Conservation (phyloP, 1,284 basidiomycete genomes). For the Ustilago shanxiensis region DNA sequence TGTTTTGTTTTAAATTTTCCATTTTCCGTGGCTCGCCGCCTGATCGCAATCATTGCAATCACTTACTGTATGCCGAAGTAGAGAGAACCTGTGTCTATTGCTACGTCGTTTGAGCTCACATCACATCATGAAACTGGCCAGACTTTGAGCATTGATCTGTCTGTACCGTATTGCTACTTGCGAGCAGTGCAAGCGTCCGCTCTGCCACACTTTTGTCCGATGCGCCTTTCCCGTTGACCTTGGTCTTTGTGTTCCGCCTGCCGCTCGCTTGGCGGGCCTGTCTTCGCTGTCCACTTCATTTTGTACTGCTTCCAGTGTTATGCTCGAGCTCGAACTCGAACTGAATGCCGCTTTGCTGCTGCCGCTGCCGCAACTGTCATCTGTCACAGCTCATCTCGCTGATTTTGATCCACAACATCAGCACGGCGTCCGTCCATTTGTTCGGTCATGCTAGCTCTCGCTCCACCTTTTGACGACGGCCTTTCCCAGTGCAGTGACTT, state of each 20-base stretch:
- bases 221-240: constrained; percentile 7
- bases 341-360: constrained; percentile 6
- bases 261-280: constrained; percentile 1
- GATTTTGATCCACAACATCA: neutral
- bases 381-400: constrained; percentile 9
- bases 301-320: neutral
- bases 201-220: constrained; percentile 4
- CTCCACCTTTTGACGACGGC: neutral
- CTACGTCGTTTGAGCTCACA: neutral
- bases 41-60: neutral
- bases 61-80: neutral
- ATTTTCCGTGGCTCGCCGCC: neutral
- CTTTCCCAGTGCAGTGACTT: neutral
- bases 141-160: neutral
- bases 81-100: neutral
- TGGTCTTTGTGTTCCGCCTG: neutral
- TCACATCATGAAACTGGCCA: neutral
- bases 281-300: neutral
- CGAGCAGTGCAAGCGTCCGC: neutral
- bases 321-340: neutral
- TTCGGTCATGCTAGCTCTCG: neutral
- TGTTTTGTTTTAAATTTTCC: constrained; percentile 11
- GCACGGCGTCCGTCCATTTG: neutral
- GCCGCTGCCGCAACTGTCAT: neutral
- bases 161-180: neutral